Evolutionary conservation across 768 basidiomycete genomes (phyloP), one percentile per base, ranked within the genome.

Genomic region (Macrocybe gigantea): DNA sequence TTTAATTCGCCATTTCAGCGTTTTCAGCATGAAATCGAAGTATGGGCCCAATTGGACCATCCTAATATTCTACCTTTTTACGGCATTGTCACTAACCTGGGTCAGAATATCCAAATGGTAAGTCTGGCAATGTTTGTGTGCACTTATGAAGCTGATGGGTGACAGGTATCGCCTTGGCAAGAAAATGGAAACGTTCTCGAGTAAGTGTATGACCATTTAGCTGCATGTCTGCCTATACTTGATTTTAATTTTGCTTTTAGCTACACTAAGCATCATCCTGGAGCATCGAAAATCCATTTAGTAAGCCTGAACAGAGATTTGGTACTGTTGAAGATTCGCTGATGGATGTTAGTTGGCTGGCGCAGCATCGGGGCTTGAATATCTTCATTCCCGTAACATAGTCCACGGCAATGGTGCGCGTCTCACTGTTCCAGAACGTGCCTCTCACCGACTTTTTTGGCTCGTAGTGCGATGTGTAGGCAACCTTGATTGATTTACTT

Each of bases 131-230:
- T 30, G 30, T 38, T 33, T 33, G 22, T 29, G 33, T 15, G 31
- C 15, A 45, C n/a, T 5, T 15, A 29, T 44, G 5, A 33, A 48
- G 35, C 49, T 36, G 44, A 10, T 22, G 44, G 29, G 13, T 33
- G 33, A 8, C 42, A 80, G 79, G 78, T 83, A 32, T 80, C 80
- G 7, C 77, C 80, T 5, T 83, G 81, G 81, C 79, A 80, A 63
- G 67, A 71, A 33, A 72, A 79, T 53, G 79, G 78, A 37, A 77
- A 82, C 55, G 72, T 79, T 13, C 64, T 75, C 1, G 71, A 74
- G 80, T 78, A 53, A 48, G 69, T 54, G 22, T 14, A 13, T 41
- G 1, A 3, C 38, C 30, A 15, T 29, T 36, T 43, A 14, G 5
- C 14, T 41, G 29, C 40, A 38, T 11, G 10, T 5, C 33, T 33